Evolutionary conservation across 805 yeast species (phyloP).

Genomic region (Kazachstania bromeliacearum): DNA sequence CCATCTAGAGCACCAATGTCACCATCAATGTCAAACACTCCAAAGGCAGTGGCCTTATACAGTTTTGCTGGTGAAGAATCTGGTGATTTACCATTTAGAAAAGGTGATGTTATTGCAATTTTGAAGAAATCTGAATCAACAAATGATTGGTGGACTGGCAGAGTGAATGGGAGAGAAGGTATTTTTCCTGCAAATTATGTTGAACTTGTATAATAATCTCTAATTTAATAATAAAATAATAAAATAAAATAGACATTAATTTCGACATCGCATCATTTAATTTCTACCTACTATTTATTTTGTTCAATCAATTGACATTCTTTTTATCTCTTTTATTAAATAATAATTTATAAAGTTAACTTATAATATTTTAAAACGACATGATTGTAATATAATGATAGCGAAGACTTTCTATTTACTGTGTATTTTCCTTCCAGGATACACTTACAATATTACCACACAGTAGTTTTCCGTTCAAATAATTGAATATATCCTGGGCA

Average conservation of each 20-base stretch:
- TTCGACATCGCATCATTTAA: neutral
- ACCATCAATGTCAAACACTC: slow-evolving; percentile 30
- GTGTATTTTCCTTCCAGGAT: slow-evolving; percentile 12
- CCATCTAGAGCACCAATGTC: slow-evolving; percentile 5
- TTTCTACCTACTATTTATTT: neutral
- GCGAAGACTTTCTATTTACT: neutral
- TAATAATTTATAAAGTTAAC: neutral
- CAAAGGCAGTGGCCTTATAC: slow-evolving; percentile 83
- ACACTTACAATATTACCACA: slow-evolving; percentile 23
- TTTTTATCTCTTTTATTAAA: neutral
- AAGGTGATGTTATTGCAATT: slow-evolving; percentile 89
- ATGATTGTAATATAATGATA: neutral
- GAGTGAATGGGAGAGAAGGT: slow-evolving; percentile 74
- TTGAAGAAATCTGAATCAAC: slow-evolving; percentile 76
- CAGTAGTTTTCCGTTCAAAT: slow-evolving; percentile 18
- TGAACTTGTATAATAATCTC: slow-evolving; percentile 43
- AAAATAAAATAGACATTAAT: neutral
- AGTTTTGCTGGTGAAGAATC: slow-evolving; percentile 86
- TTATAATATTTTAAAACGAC: too few species aligned
- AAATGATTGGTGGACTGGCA: slow-evolving; percentile 99
- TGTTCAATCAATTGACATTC: neutral
- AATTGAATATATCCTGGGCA: slow-evolving; percentile 18
- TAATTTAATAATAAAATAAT: neutral
- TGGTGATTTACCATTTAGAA: slow-evolving; percentile 85
- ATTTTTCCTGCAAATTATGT: slow-evolving; percentile 98